Evolutionary conservation across 2,329 filamentous ascomycete species (phyloP).

Genomic region (Arthrinium phaeospermum): DNA sequence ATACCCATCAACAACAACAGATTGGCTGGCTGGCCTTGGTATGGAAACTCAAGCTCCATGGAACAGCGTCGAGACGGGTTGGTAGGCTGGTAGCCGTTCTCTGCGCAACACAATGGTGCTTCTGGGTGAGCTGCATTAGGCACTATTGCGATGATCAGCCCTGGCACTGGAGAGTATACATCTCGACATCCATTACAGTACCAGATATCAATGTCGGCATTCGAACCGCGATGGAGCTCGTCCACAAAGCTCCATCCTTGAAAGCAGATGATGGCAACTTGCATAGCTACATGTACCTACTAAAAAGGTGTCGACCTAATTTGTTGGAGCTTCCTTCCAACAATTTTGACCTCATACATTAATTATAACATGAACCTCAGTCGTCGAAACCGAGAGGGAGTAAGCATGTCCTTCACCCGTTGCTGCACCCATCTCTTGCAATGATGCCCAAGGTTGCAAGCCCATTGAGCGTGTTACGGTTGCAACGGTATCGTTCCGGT

Average conservation of each 20-base stretch:
- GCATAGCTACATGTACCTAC: slow-evolving; percentile 15
- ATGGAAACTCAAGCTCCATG: neutral
- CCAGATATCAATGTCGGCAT: slow-evolving; percentile 3
- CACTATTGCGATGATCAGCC: neutral
- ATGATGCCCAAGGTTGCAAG: neutral
- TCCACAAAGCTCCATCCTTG: slow-evolving; percentile 14
- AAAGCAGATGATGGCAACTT: slow-evolving; percentile 6
- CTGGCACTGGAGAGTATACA: neutral
- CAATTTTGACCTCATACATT: slow-evolving; percentile 4
- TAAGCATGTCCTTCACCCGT: neutral
- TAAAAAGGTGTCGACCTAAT: slow-evolving; percentile 12
- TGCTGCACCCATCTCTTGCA: neutral
- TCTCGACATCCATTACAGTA: neutral
- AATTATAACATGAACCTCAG: neutral
- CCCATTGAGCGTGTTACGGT: neutral
- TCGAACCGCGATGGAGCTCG: neutral
- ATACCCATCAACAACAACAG: neutral
- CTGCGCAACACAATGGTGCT: neutral
- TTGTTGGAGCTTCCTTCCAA: neutral
- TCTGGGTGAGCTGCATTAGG: slow-evolving; percentile 1
- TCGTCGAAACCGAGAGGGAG: neutral
- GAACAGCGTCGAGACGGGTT: neutral
- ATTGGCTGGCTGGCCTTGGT: neutral
- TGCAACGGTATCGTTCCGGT: neutral
- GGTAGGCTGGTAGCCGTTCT: neutral